phyloP scores from a whole-genome alignment of 805 yeast species.

The Metschnikowia dekortorum region DNA sequence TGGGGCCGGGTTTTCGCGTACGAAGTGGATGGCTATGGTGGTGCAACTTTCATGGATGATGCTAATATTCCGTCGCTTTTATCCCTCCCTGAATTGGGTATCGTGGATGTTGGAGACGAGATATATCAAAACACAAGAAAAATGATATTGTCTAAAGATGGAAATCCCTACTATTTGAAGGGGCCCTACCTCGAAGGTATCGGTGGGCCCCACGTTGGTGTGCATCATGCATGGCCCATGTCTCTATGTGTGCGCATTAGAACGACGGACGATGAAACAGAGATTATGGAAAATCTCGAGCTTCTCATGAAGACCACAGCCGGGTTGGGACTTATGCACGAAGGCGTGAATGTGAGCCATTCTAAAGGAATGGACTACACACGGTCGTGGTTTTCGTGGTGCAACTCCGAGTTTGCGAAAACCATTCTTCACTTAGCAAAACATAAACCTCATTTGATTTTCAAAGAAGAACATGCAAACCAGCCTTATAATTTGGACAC shows the following conservation, averaged over 20 bases:
- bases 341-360: slow-evolving; percentile 63
- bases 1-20: slow-evolving; percentile 81
- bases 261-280: slow-evolving; percentile 68
- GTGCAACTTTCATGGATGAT: slow-evolving; percentile 76
- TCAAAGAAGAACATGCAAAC: slow-evolving; percentile 38
- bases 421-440: slow-evolving; percentile 73
- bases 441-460: slow-evolving; percentile 68
- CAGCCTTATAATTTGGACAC: slow-evolving; percentile 29
- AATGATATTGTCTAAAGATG: slow-evolving; percentile 63
- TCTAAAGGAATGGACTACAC: slow-evolving; percentile 50
- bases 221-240: slow-evolving; percentile 87
- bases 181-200: slow-evolving; percentile 69
- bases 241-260: slow-evolving; percentile 69
- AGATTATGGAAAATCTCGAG: slow-evolving; percentile 49
- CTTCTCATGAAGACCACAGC: slow-evolving; percentile 59
- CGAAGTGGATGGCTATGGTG: slow-evolving; percentile 86
- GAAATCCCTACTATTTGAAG: slow-evolving; percentile 72
- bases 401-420: slow-evolving; percentile 86
- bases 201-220: slow-evolving; percentile 90
- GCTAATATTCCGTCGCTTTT: slow-evolving; percentile 83
- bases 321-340: slow-evolving; percentile 80
- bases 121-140: slow-evolving; percentile 74
- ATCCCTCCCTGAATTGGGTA: slow-evolving; percentile 78
- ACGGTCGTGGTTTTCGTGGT: slow-evolving; percentile 93
- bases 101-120: slow-evolving; percentile 44